phyloP scores from a whole-genome alignment of 179 eudicot species.

The Spergularia azorica region DNA sequence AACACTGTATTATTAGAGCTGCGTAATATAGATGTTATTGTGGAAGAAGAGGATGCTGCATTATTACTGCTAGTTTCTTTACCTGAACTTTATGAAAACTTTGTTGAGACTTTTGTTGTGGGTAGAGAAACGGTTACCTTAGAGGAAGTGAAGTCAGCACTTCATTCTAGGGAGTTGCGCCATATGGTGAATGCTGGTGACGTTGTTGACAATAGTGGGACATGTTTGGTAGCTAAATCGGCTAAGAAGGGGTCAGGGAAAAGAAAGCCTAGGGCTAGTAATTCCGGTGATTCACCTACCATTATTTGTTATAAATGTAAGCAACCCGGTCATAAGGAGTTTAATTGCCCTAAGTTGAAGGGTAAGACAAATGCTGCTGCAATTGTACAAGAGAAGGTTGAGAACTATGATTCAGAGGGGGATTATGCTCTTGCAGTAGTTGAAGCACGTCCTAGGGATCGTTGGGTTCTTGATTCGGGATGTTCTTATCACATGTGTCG shows the following conservation, averaged over 20 bases:
- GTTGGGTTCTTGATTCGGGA: slow-evolving; percentile 2
- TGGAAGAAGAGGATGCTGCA: slow-evolving; percentile 1
- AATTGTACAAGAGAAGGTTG: not conserved
- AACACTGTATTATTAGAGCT: too few species aligned
- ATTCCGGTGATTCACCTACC: not conserved
- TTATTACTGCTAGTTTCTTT: not conserved
- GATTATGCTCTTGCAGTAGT: not conserved
- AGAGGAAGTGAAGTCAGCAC: slow-evolving; percentile 6
- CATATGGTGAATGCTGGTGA: not conserved
- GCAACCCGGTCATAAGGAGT: not conserved
- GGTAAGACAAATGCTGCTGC: not conserved
- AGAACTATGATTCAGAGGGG: not conserved
- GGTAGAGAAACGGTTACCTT: not conserved
- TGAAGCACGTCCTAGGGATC: not conserved
- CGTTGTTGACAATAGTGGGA: not conserved
- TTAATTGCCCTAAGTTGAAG: not conserved
- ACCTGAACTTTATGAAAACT: not conserved
- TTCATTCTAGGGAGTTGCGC: slow-evolving; percentile 4
- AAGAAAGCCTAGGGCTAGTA: not conserved
- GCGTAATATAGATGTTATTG: too few species aligned
- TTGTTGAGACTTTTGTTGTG: not conserved
- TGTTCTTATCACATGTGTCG: not conserved
- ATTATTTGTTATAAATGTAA: not conserved
- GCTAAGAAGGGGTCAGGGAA: not conserved
- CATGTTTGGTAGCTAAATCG: not conserved